A percentile compares a stretch with the other conserved stretches of the same genome.
phyloP scores from a whole-genome alignment of 768 basidiomycete species.

The Amanita polypyramis region DNA sequence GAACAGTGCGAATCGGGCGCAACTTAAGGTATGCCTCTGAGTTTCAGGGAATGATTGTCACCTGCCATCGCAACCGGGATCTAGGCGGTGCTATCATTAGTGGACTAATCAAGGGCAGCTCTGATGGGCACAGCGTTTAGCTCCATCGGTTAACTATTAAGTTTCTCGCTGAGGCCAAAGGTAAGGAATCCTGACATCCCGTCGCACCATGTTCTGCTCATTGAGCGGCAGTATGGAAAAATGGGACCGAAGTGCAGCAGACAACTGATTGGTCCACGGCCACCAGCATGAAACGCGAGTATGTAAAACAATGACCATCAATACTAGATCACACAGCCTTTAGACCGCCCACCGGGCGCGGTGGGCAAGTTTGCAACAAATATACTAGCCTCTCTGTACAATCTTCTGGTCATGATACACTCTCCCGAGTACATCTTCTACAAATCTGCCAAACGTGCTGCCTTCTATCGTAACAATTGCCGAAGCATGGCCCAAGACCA shows the following conservation, averaged over 20 bases:
- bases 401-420: conserved; percentile 42
- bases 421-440: conserved; percentile 59
- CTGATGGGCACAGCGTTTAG: conserved; percentile 2
- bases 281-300: neutral
- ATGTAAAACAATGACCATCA: neutral
- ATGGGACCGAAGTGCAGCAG: too few species aligned
- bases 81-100: conserved; percentile 2
- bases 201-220: neutral
- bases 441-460: conserved; percentile 69
- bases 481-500: conserved; percentile 51
- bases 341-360: neutral
- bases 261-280: neutral
- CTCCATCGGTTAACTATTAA: neutral
- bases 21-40: neutral
- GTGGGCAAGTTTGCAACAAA: neutral
- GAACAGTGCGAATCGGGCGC: neutral
- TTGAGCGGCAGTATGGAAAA: too few species aligned
- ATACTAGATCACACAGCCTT: conserved; percentile 9
- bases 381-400: conserved; percentile 32
- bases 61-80: conserved; percentile 5
- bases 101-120: conserved; percentile 3
- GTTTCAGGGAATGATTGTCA: conserved; percentile 6
- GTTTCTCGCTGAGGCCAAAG: too few species aligned
- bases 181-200: neutral
- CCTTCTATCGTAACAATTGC: conserved; percentile 57